Evolutionary conservation across 2,329 filamentous ascomycete genomes (phyloP).

Genomic region (Fusarium nisikadoi): DNA sequence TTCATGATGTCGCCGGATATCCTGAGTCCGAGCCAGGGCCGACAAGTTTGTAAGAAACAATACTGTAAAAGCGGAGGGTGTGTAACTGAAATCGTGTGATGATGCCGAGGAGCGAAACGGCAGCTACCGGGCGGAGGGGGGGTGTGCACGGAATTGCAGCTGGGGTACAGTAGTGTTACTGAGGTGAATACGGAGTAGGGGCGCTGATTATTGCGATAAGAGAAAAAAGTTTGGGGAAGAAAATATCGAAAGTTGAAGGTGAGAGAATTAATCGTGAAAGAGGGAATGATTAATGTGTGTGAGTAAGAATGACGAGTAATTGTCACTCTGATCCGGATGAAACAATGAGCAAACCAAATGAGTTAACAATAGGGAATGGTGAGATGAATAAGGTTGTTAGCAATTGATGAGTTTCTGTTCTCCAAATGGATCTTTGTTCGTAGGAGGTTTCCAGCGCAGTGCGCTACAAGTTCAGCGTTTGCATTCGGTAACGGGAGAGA

Average conservation of each 20-base stretch:
- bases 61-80: constrained; percentile 41
- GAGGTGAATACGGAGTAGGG: neutral
- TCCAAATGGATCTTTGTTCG: neutral
- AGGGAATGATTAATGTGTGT: constrained; percentile 11
- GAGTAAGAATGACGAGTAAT: constrained; percentile 3
- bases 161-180: constrained; percentile 34
- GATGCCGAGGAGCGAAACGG: constrained; percentile 46
- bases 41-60: constrained; percentile 35
- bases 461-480: neutral
- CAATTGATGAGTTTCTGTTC: constrained; percentile 25
- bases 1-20: constrained; percentile 50
- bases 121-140: constrained; percentile 45
- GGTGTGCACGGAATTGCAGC: constrained; percentile 42
- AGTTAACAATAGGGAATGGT: constrained; percentile 7
- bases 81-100: constrained; percentile 51
- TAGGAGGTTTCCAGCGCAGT: constrained; percentile 7
- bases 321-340: constrained; percentile 1
- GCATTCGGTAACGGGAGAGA: neutral
- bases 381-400: constrained; percentile 13
- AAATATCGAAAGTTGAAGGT: neutral
- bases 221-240: constrained; percentile 4
- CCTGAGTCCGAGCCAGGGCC: constrained; percentile 41
- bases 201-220: constrained; percentile 10
- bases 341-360: constrained; percentile 1
- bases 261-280: neutral